Percentiles rank a stretch among this genome's conserved stretches.
These are phyloP conservation scores for Suillus hirtellus DNA, from an alignment of 768 basidiomycete species.

Conservation along the genomic window DNA sequence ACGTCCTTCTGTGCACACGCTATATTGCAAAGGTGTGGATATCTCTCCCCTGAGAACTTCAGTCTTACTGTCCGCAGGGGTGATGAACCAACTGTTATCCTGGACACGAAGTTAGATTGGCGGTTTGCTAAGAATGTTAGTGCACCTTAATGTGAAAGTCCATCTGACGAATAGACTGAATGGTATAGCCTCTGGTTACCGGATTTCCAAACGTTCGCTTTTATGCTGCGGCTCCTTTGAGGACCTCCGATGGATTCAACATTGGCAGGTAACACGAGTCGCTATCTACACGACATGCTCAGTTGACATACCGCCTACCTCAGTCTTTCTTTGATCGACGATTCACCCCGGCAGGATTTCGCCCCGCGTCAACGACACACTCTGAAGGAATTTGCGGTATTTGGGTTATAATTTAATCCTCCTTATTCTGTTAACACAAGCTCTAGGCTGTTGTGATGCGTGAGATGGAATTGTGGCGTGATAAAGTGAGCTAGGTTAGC, in stretches of 20 bases:
- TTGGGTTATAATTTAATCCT: slow-evolving; percentile 15
- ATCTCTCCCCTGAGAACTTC: not conserved
- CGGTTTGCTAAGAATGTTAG: slow-evolving; percentile 81
- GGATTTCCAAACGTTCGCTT: slow-evolving; percentile 75
- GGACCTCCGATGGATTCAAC: slow-evolving; percentile 89
- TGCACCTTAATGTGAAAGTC: slow-evolving; percentile 15
- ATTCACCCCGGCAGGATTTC: slow-evolving; percentile 80
- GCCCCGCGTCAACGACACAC: slow-evolving; percentile 88
- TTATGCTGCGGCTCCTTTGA: slow-evolving; percentile 88
- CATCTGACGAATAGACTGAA: slow-evolving; percentile 2
- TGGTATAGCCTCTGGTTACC: slow-evolving; percentile 63
- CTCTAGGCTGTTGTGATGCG: slow-evolving; percentile 83
- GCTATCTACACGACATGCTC: not conserved
- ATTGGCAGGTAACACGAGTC: slow-evolving; percentile 68
- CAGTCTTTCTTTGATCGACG: slow-evolving; percentile 83
- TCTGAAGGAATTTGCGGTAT: slow-evolving; percentile 86
- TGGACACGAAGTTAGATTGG: slow-evolving; percentile 84
- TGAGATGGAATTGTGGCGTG: slow-evolving; percentile 94
- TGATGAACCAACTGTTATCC: slow-evolving; percentile 84
- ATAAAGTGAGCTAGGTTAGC: slow-evolving; percentile 58
- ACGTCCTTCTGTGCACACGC: slow-evolving; percentile 83
- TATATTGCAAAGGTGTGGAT: slow-evolving; percentile 71
- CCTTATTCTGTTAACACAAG: slow-evolving; percentile 11
- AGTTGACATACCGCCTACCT: slow-evolving; percentile 7
- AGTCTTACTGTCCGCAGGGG: slow-evolving; percentile 43